Evolutionary conservation across 2,329 filamentous ascomycete species (phyloP).

Genomic region (Zymoseptoria pseudotritici): DNA sequence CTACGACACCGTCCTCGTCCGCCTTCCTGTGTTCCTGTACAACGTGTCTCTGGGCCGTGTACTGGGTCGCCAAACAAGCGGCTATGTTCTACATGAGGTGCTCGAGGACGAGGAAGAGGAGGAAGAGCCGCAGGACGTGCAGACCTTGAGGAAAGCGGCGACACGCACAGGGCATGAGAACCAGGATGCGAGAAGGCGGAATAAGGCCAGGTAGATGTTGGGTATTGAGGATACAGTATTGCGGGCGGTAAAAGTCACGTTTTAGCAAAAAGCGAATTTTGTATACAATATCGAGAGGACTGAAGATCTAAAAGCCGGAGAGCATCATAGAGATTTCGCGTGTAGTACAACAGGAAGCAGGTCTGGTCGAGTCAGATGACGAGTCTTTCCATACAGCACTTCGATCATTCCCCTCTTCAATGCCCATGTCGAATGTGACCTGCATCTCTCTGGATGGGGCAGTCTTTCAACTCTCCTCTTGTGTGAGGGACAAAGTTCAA

Average conservation of each 20-base stretch:
- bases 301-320: background rate
- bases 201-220: background rate
- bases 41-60: slow-evolving; percentile 39
- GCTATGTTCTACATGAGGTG: slow-evolving; percentile 18
- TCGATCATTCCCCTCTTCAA: background rate
- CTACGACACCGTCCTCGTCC: slow-evolving; percentile 73
- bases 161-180: slow-evolving; percentile 40
- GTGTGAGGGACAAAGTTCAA: background rate
- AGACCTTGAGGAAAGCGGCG: slow-evolving; percentile 31
- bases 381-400: no score
- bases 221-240: background rate
- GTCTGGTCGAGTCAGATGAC: no score
- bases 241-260: background rate
- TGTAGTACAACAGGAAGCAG: background rate
- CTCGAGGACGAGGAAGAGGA: slow-evolving; percentile 28
- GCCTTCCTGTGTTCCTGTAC: slow-evolving; percentile 69
- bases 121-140: slow-evolving; percentile 32
- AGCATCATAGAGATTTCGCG: background rate
- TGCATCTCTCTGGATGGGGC: no score
- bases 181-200: slow-evolving; percentile 37
- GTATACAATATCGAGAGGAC: background rate
- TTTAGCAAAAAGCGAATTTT: background rate
- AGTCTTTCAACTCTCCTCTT: no score
- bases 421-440: background rate
- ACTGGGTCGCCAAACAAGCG: slow-evolving; percentile 32